phyloP scores from a whole-genome alignment of 208 protist genomes.

The Acanthamoeba polyphaga region DNA sequence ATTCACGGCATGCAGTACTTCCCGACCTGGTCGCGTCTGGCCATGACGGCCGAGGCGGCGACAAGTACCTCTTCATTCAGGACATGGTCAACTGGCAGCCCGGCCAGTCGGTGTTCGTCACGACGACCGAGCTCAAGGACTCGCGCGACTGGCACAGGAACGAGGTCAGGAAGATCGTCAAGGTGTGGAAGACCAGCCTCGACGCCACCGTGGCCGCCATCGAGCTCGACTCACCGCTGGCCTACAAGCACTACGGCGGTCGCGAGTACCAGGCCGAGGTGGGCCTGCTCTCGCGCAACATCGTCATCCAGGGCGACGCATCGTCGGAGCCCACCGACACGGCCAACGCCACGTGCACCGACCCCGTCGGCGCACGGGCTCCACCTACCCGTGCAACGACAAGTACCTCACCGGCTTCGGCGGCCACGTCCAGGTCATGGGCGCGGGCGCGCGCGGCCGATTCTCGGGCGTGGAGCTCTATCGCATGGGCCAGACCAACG shows the following conservation, averaged over 20 bases:
- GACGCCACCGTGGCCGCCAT: conserved; percentile 74
- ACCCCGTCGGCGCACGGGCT: background rate
- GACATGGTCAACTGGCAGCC: conserved; percentile 86
- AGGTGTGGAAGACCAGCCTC: background rate
- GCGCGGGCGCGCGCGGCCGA: conserved; percentile 41
- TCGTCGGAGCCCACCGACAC: background rate
- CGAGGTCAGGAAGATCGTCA: conserved; percentile 76
- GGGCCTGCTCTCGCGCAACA: conserved; percentile 82
- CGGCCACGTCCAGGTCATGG: conserved; percentile 83
- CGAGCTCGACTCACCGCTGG: conserved; percentile 69
- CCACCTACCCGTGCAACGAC: background rate
- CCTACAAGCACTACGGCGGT: conserved; percentile 84
- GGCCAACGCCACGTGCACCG: conserved; percentile 41
- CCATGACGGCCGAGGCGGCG: conserved; percentile 75
- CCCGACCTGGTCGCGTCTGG: conserved; percentile 82
- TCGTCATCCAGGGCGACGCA: conserved; percentile 78
- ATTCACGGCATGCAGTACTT: conserved; percentile 83
- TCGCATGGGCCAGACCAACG: conserved; percentile 85
- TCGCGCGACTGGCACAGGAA: conserved; percentile 80
- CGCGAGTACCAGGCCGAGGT: conserved; percentile 88
- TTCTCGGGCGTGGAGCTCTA: conserved; percentile 81
- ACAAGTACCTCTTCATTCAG: conserved; percentile 78
- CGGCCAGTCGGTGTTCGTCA: conserved; percentile 85
- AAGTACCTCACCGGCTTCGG: conserved; percentile 78
- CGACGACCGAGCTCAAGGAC: conserved; percentile 82